These are phyloP conservation scores for Nelumbo lutea DNA, from an alignment of 164 flowering plant species.

Conservation along the genomic window DNA sequence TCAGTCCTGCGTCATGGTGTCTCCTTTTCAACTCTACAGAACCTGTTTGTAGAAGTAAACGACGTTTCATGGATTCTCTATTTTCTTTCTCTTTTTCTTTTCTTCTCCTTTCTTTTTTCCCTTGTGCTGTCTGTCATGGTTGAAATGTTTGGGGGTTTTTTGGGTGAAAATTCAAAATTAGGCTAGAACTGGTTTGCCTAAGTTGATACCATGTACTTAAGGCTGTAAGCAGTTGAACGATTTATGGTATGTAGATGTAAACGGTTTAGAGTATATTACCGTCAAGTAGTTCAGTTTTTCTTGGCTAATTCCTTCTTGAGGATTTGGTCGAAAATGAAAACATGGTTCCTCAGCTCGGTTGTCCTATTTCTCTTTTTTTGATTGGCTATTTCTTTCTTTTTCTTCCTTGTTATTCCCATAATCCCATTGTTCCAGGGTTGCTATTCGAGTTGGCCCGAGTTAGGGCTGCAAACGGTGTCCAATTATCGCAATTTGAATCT, in stretches of 20 bases:
- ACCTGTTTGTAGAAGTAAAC: conserved; percentile 22
- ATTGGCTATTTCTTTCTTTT: no score
- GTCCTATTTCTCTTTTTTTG: no score
- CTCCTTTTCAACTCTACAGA: conserved; percentile 10
- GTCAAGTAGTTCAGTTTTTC: not conserved
- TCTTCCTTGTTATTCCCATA: no score
- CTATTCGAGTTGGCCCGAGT: no score
- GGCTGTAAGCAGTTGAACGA: not conserved
- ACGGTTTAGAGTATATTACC: not conserved
- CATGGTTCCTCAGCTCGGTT: no score
- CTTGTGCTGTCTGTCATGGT: not conserved
- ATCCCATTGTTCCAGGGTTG: no score
- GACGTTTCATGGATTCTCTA: conserved; percentile 6
- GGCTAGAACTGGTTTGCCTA: no score
- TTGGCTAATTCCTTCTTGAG: not conserved
- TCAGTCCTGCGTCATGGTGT: conserved; percentile 28
- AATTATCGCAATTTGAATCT: no score
- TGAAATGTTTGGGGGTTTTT: not conserved
- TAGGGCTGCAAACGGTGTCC: no score
- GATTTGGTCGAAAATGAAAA: not conserved
- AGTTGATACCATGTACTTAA: not conserved
- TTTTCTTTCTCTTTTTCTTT: conserved; percentile 1
- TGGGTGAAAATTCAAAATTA: not conserved
- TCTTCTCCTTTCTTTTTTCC: not conserved
- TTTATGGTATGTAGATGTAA: not conserved